Percentiles rank a stretch among this genome's conserved stretches.
phyloP scores from a whole-genome alignment of 805 yeast genomes.

The Saturnispora halmiae region DNA sequence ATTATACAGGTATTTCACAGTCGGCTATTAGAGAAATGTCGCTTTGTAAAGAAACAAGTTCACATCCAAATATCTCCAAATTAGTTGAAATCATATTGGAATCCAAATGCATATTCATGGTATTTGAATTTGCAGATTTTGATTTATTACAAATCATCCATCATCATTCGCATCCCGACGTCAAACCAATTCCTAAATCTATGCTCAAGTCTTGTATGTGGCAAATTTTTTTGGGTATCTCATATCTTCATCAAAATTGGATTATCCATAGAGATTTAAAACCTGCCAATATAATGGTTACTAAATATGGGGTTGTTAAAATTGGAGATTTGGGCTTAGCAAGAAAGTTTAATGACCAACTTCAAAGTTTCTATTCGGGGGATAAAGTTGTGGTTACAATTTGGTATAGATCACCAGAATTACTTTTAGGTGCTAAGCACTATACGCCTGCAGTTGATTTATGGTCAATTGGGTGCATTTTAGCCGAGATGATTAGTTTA shows the following conservation, averaged over 20 bases:
- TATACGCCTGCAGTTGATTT: conserved; percentile 87
- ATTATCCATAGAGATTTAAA: conserved; percentile 89
- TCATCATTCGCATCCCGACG: conserved; percentile 84
- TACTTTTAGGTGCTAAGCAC: conserved; percentile 83
- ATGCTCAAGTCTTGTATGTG: conserved; percentile 79
- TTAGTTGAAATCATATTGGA: conserved; percentile 79
- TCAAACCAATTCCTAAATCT: conserved; percentile 64
- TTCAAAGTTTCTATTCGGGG: conserved; percentile 81
- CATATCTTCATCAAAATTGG: conserved; percentile 93
- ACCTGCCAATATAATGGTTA: conserved; percentile 97
- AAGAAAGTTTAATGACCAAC: conserved; percentile 73
- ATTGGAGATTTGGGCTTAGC: conserved; percentile 94
- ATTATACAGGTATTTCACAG: conserved; percentile 92
- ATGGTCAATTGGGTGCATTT: conserved; percentile 94
- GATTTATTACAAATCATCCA: conserved; percentile 91
- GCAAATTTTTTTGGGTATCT: conserved; percentile 89
- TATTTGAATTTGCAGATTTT: conserved; percentile 93
- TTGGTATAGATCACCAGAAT: conserved; percentile 94
- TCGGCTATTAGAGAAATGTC: conserved; percentile 96
- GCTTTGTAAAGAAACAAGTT: conserved; percentile 70
- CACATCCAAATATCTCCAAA: conserved; percentile 67
- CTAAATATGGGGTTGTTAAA: conserved; percentile 81
- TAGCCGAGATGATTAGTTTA: conserved; percentile 82
- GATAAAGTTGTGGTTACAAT: conserved; percentile 95
- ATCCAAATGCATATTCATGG: conserved; percentile 85